Evolutionary conservation across 495 filamentous ascomycete species (phyloP).

Genomic region (Aeminium ludgeri): DNA sequence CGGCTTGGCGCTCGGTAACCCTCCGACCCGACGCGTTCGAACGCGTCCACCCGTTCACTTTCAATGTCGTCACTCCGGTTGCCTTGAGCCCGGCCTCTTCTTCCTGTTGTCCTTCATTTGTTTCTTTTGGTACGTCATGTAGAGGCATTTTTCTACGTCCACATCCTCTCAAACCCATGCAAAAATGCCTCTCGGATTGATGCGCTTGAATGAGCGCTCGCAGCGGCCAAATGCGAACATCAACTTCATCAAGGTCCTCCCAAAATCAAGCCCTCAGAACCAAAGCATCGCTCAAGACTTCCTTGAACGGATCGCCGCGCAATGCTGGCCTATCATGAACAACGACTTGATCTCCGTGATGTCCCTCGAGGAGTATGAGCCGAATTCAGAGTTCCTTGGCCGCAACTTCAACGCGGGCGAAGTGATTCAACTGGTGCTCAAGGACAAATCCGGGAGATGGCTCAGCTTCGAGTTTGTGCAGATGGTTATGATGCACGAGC

Average conservation of each 20-base stretch:
- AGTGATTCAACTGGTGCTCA: constrained; percentile 61
- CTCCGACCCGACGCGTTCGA: too few species aligned
- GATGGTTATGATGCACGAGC: constrained; percentile 71
- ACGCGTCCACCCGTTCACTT: too few species aligned
- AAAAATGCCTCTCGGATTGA: constrained; percentile 57
- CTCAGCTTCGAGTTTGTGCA: constrained; percentile 58
- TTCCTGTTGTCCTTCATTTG: too few species aligned
- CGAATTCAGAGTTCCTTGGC: constrained; percentile 57
- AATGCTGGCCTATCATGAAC: constrained; percentile 61
- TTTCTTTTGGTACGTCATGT: too few species aligned
- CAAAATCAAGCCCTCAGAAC: constrained; percentile 30
- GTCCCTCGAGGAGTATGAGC: constrained; percentile 59
- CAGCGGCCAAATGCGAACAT: constrained; percentile 52
- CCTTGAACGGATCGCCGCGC: constrained; percentile 59
- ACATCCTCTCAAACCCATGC: too few species aligned
- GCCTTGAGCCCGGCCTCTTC: too few species aligned
- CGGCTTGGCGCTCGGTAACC: too few species aligned
- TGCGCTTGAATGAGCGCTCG: constrained; percentile 48
- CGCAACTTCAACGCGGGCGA: constrained; percentile 79
- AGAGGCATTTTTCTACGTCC: too few species aligned
- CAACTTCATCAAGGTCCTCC: constrained; percentile 59
- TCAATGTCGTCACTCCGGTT: too few species aligned
- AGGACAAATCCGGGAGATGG: constrained; percentile 44
- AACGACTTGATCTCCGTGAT: constrained; percentile 47
- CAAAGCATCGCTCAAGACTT: constrained; percentile 47